Base-by-base conservation (phyloP, 2,329 filamentous ascomycete species). In the Sporothrix euskadiensis region DNA sequence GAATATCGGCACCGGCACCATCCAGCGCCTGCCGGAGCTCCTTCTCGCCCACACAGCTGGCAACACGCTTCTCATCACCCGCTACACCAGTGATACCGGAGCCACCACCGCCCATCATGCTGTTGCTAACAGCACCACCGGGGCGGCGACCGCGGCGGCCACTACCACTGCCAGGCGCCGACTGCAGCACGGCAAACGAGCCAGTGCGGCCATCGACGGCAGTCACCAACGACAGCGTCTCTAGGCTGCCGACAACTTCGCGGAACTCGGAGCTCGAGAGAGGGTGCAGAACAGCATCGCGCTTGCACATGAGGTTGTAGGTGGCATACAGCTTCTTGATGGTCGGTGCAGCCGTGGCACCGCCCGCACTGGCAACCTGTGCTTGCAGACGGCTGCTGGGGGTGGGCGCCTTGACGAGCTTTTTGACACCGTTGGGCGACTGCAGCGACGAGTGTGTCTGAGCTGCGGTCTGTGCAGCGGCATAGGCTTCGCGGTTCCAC, bases 261-360 rank as follows among this genome's bases (percentile, higher is more conserved):
- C 94, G 90, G 81, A 99, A 99, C 81, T 99, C 96, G 5, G 94
- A 96, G 78, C 89, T 92, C 1, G 94, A 96, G 2, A 99, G 88
- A 0, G 95, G 93, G 77, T 97, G 94, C 2, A 99, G 87, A 10
- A 97, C 86, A n/a, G 94, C 92, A 78, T 98, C 95, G 49, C 90
- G 89, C 73, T 90, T 95, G 82, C 96, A 99, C 19, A 98, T 86
- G 47, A 88, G 84, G 73, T 89, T 90, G 82, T 99, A 99, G 1
- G 92, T 90, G 74, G 94, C 91, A 81, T 93, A 98, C 5, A 98
- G 84, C 71, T 88, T 88, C 82, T 94, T 97, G 80, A 97, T 87
- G 0, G 92, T 97, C 1, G 95, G 94, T 0, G 92, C 93, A 7
- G 85, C 81, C 12, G 75, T 77, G 2, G 69, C 52, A 35, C 52